Evolutionary conservation across 2,329 filamentous ascomycete species (phyloP).

Genomic region (Calonectria crousiana): DNA sequence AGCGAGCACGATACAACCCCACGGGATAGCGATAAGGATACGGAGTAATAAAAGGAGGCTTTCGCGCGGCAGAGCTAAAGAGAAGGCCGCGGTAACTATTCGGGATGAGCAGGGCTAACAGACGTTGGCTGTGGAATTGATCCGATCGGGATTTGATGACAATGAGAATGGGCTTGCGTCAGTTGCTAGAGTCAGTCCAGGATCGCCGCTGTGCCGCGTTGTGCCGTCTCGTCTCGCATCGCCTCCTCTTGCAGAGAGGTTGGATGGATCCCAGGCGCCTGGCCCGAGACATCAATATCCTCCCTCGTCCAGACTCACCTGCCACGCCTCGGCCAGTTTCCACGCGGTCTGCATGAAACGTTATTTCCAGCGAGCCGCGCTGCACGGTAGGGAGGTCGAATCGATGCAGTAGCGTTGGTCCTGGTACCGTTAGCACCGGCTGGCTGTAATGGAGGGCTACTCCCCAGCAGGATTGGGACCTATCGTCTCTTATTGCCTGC

Average conservation of each 20-base stretch:
- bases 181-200: conserved; percentile 8
- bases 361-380: conserved; percentile 24
- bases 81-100: conserved; percentile 9
- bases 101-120: conserved; percentile 5
- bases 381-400: not conserved
- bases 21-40: conserved; percentile 24
- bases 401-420: not conserved
- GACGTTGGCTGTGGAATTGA: not conserved
- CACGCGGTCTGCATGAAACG: conserved; percentile 19
- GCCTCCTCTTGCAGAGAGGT: not conserved
- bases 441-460: not conserved
- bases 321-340: not conserved
- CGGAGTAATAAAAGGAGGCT: conserved; percentile 1
- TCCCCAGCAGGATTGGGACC: not conserved
- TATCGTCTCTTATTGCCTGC: conserved; percentile 13
- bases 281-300: conserved; percentile 19
- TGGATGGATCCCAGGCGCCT: conserved; percentile 16
- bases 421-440: not conserved
- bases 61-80: conserved; percentile 11
- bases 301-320: conserved; percentile 4
- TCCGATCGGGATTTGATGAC: conserved; percentile 7
- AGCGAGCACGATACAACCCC: conserved; percentile 17
- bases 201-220: not conserved
- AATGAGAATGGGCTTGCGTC: conserved; percentile 12
- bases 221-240: conserved; percentile 7